Conservation (phyloP, 2,329 filamentous ascomycete species). For the Ampelomyces quisqualis region DNA sequence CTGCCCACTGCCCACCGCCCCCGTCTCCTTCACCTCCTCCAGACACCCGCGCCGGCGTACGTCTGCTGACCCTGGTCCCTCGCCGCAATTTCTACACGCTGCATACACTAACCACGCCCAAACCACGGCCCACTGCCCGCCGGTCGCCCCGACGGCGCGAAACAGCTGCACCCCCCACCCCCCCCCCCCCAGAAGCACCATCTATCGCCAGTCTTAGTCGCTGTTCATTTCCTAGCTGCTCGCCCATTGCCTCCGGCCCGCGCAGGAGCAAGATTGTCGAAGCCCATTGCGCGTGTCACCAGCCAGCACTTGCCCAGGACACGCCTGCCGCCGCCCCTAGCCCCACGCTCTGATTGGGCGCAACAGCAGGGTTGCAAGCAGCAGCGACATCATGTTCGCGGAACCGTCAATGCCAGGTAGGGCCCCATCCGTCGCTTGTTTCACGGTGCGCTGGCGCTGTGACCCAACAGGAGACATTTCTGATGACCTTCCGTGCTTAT, state of each 20-base stretch:
- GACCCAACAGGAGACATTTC: constrained; percentile 30
- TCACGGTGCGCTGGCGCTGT: constrained; percentile 31
- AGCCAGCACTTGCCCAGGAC: constrained; percentile 18
- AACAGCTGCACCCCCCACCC: neutral
- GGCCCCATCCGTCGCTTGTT: constrained; percentile 38
- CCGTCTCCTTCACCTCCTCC: neutral
- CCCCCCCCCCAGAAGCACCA: constrained; percentile 12
- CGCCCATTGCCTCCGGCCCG: too few relatives aligned
- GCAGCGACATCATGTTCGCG: constrained; percentile 45
- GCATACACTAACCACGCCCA: constrained; percentile 19
- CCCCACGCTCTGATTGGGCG: constrained; percentile 38
- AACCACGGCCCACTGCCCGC: constrained; percentile 6
- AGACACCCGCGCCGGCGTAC: neutral
- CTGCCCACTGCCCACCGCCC: too few relatives aligned
- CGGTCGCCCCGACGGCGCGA: neutral
- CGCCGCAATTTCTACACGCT: constrained; percentile 14
- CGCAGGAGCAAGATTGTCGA: constrained; percentile 19
- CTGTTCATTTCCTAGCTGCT: constrained; percentile 16
- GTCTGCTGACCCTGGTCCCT: neutral
- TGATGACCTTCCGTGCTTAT: constrained; percentile 35
- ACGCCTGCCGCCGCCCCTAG: constrained; percentile 23
- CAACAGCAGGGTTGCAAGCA: constrained; percentile 32
- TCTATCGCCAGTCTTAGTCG: constrained; percentile 37
- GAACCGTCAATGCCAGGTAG: constrained; percentile 47
- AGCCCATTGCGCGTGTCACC: constrained; percentile 25